These are phyloP conservation scores for Ophiostoma australiae DNA, from an alignment of 2,329 filamentous ascomycete species.

Conservation along the genomic window DNA sequence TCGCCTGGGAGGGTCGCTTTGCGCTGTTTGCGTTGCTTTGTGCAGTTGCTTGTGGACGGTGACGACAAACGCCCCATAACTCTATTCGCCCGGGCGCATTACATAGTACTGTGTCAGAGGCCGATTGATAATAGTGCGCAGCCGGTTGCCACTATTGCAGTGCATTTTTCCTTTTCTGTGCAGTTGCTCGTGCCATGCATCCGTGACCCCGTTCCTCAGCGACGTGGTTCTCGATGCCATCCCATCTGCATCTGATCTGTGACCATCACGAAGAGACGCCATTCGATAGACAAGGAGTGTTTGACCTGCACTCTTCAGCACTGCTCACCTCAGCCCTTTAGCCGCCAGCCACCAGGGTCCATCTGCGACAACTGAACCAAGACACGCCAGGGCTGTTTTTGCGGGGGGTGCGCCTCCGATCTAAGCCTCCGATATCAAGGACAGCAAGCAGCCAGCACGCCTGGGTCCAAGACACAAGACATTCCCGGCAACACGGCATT, in stretches of 20 bases:
- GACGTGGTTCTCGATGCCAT: background rate
- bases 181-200: background rate
- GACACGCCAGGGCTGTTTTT: slow-evolving; percentile 18
- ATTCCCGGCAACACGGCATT: background rate
- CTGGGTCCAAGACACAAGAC: background rate
- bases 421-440: background rate
- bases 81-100: background rate
- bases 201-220: background rate
- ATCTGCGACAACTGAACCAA: background rate
- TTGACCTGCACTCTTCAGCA: background rate
- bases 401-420: slow-evolving; percentile 17
- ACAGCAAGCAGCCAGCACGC: background rate
- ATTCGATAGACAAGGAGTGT: background rate
- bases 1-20: background rate
- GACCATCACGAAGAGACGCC: background rate
- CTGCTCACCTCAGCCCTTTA: background rate
- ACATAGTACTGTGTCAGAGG: background rate
- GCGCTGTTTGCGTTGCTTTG: background rate
- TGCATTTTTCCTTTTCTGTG: slow-evolving; percentile 3
- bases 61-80: slow-evolving; percentile 14
- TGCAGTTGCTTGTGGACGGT: slow-evolving; percentile 6
- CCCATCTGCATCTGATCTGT: background rate
- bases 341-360: slow-evolving; percentile 14
- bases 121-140: background rate
- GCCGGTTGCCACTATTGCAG: background rate